These are phyloP conservation scores for Crithidia bombi DNA, from an alignment of 208 protist species.

Conservation along the genomic window DNA sequence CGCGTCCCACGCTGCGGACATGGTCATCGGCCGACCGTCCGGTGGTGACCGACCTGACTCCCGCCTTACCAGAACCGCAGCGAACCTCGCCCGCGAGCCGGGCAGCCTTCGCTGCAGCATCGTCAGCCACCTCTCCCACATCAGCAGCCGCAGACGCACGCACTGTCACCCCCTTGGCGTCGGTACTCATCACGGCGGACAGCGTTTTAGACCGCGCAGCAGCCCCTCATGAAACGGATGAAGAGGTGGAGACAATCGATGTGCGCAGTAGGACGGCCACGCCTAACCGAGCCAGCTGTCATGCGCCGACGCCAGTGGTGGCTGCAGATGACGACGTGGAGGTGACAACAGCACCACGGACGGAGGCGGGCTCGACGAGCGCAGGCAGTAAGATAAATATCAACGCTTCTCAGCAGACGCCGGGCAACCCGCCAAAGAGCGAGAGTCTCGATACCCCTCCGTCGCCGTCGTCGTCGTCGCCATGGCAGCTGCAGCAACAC, in stretches of 20 bases:
- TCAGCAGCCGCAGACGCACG: constrained; percentile 2
- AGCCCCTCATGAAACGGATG: neutral
- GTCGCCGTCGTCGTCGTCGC: no score
- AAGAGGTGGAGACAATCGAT: neutral
- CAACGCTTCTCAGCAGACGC: neutral
- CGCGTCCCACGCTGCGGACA: neutral
- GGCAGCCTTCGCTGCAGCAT: neutral
- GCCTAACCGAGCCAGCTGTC: constrained; percentile 5
- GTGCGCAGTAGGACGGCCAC: constrained; percentile 13
- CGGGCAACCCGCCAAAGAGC: constrained; percentile 12
- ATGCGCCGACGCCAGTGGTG: no score
- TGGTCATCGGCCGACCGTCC: constrained; percentile 8
- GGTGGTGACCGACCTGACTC: neutral
- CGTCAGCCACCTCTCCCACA: neutral
- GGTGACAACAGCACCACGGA: no score
- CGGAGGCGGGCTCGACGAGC: neutral
- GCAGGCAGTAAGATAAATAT: constrained; percentile 6
- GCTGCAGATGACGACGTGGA: no score
- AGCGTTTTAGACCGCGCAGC: neutral
- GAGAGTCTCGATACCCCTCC: neutral
- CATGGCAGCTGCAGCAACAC: neutral
- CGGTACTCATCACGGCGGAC: neutral
- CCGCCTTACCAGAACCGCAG: constrained; percentile 30
- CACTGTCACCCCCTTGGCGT: neutral
- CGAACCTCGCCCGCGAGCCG: constrained; percentile 15